These are phyloP conservation scores for Symbiodinium natans DNA, from an alignment of 73 alveolate genomes.

Conservation along the genomic window DNA sequence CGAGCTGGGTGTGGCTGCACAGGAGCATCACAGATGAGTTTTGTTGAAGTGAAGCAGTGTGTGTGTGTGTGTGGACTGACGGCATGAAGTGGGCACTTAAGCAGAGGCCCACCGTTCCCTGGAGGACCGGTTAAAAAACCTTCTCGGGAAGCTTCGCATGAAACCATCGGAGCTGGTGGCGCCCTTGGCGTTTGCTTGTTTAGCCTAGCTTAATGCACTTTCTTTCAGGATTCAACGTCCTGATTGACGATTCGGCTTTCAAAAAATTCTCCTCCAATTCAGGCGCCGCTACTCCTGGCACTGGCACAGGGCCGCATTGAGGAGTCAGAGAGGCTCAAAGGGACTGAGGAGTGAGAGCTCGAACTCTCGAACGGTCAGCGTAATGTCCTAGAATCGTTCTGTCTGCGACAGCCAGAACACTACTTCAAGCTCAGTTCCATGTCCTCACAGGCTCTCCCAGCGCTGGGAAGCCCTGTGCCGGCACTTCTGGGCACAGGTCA, in stretches of 20 bases:
- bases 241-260: background rate
- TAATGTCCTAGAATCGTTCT: too few species aligned
- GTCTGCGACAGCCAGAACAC: too few species aligned
- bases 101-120: too few species aligned
- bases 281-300: constrained; percentile 59
- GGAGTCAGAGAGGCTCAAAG: background rate
- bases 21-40: background rate
- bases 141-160: constrained; percentile 45
- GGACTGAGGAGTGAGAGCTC: too few species aligned
- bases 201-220: background rate
- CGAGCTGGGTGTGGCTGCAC: background rate
- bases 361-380: too few species aligned
- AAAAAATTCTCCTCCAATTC: background rate
- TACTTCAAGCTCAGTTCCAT: too few species aligned
- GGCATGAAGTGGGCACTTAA: too few species aligned
- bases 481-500: background rate
- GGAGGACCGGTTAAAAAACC: constrained; percentile 23
- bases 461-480: background rate
- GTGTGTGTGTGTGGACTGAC: too few species aligned
- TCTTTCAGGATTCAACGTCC: background rate
- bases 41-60: too few species aligned
- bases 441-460: background rate
- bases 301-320: constrained; percentile 34
- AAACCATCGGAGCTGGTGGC: constrained; percentile 22
- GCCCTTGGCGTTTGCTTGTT: background rate